Conservation (phyloP, 2,329 filamentous ascomycete genomes). For the Colletotrichum cereale region DNA sequence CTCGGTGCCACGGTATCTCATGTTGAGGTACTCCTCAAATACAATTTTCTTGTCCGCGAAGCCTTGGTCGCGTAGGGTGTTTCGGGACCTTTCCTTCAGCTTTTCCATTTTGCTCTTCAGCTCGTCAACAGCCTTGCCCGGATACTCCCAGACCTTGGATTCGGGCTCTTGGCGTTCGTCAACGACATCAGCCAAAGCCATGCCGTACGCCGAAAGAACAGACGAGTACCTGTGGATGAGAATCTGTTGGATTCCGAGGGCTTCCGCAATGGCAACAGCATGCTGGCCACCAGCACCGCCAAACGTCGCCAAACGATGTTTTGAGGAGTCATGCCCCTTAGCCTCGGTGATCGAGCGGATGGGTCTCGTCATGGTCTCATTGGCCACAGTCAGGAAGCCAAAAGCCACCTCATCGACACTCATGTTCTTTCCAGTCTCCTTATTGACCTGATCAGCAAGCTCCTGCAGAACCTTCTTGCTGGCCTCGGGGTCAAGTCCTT, state of each 20-base stretch:
- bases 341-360: constrained; percentile 93
- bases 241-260: constrained; percentile 86
- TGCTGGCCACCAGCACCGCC: constrained; percentile 93
- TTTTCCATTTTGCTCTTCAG: constrained; percentile 82
- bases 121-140: constrained; percentile 68
- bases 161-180: constrained; percentile 89
- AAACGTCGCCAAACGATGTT: constrained; percentile 91
- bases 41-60: constrained; percentile 80
- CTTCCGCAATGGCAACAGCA: constrained; percentile 89
- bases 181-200: constrained; percentile 93
- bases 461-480: constrained; percentile 82
- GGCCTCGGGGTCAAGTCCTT: constrained; percentile 81
- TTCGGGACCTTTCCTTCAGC: constrained; percentile 80
- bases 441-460: constrained; percentile 82
- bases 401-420: constrained; percentile 87
- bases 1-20: constrained; percentile 91
- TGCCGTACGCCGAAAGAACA: constrained; percentile 90
- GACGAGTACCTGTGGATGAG: constrained; percentile 90
- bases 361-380: constrained; percentile 91
- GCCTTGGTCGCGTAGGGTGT: constrained; percentile 79
- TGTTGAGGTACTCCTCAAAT: constrained; percentile 94
- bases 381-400: constrained; percentile 90
- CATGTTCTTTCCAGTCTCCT: constrained; percentile 79
- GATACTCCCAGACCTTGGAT: constrained; percentile 71
- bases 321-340: constrained; percentile 90